Conservation (phyloP, 2,329 filamentous ascomycete genomes). For the Nothophoma quercina region DNA sequence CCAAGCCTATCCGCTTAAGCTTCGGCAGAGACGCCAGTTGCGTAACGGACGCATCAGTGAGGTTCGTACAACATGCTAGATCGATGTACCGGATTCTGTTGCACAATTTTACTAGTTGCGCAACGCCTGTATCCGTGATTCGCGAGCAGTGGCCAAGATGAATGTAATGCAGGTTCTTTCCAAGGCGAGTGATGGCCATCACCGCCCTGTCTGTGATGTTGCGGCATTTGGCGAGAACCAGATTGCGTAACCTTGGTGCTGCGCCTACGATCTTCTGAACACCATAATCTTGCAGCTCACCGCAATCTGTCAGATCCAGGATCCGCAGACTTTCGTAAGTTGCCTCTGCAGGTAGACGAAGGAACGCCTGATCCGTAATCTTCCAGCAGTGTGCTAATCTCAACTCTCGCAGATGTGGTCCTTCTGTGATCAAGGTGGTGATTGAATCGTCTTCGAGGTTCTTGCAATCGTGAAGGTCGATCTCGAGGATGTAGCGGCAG, state of each 20-base stretch:
- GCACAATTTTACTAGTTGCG: conserved; percentile 81
- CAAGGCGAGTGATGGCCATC: conserved; percentile 83
- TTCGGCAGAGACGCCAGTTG: conserved; percentile 88
- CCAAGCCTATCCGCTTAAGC: conserved; percentile 89
- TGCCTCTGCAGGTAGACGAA: conserved; percentile 72
- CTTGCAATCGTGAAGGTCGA: conserved; percentile 88
- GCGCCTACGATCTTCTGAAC: conserved; percentile 87
- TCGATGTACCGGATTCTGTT: conserved; percentile 98
- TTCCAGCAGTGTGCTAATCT: conserved; percentile 84
- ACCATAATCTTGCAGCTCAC: conserved; percentile 81
- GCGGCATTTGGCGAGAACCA: conserved; percentile 93
- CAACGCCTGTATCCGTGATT: conserved; percentile 89
- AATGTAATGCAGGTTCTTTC: conserved; percentile 96
- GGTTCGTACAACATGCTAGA: conserved; percentile 87
- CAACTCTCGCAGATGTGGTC: conserved; percentile 86
- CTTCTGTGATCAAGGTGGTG: conserved; percentile 78
- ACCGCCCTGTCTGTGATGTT: conserved; percentile 91
- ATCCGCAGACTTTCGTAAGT: conserved; percentile 90
- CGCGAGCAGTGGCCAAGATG: conserved; percentile 92
- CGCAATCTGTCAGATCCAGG: conserved; percentile 89
- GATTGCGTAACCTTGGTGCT: conserved; percentile 86
- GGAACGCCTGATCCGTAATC: conserved; percentile 87
- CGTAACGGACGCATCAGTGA: conserved; percentile 87
- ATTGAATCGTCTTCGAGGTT: conserved; percentile 84
- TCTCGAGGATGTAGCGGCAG: conserved; percentile 93